Evolutionary conservation across 495 filamentous ascomycete genomes (phyloP), one percentile per base, ranked within the genome.

Genomic region (Hypoxylon perforatum): DNA sequence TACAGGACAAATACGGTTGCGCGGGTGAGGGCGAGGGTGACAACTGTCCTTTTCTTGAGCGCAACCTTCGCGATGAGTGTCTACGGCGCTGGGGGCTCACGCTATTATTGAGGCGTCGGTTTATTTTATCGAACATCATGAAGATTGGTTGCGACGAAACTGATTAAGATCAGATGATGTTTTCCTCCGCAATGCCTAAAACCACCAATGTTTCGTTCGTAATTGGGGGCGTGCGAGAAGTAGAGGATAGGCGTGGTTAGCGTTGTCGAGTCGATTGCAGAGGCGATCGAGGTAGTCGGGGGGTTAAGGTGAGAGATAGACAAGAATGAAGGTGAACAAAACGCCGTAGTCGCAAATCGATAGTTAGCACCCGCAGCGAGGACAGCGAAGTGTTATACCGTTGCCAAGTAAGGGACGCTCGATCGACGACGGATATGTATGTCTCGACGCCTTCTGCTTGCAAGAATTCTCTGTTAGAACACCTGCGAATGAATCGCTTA

Each of bases 1-100:
- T 68, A 81, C 79, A 83, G 7, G 80, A 81, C 0, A 83, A 69
- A 46, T 81, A 80, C 3, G 78, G 70, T 28, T 75, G 61, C 18
- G 73, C 68, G 0, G 78, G 73, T 0, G 78, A 72, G 11, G 80
- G 71, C 49, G 72, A 67, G 1, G 69, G 70, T 6, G 72, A 74
- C 30, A 70, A 56, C 69, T 73, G 66, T 9, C 50, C 23, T 66
- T 39, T 62, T 61, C 60, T 60, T 72, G 60, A 73, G 72, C 64
- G 58, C 23, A 67, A 50, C 52, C 51, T 54, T 42, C 50, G 48
- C 17, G 58, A 63, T 28, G 33, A 33, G 38, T 17, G 30, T 65
- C 63, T 72, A 51, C 46, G 57, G 4, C 11, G 9, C 9, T 28
- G 50, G 28, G 58, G 47, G 60, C 72, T 70, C 54, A 75, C 72